Evolutionary conservation across 1,284 basidiomycete species (phyloP).

Genomic region (Cryptococcus sp.): DNA sequence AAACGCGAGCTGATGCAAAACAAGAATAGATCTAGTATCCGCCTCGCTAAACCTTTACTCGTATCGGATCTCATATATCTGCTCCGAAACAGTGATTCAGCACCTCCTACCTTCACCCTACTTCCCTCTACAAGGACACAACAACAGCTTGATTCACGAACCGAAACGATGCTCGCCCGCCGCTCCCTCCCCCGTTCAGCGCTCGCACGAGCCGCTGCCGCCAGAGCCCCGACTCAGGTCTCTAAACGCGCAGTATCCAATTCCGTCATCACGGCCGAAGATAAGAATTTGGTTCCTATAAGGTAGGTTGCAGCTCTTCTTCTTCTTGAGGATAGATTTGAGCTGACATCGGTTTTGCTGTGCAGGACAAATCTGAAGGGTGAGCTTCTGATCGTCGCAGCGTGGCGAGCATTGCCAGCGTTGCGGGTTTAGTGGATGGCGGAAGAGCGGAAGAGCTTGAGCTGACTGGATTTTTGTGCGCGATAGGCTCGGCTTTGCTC

Average conservation of each 20-base stretch:
- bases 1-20: no score
- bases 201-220: neutral
- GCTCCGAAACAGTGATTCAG: no score
- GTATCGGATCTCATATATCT: no score
- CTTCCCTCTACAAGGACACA: no score
- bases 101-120: no score
- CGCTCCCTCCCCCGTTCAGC: neutral
- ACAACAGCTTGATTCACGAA: no score
- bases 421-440: no score
- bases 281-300: constrained; percentile 44
- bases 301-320: constrained; percentile 29
- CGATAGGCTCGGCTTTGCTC: constrained; percentile 37
- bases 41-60: no score
- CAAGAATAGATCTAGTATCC: no score
- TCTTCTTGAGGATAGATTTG: neutral
- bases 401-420: neutral
- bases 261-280: constrained; percentile 16
- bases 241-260: constrained; percentile 12
- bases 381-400: constrained; percentile 4
- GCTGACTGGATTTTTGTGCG: neutral
- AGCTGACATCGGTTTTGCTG: neutral
- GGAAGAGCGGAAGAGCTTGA: neutral
- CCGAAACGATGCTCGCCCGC: no score
- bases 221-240: neutral
- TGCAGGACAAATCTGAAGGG: constrained; percentile 37